These are phyloP conservation scores for Fusarium coffeatum DNA, from an alignment of 2,329 filamentous ascomycete species.

Conservation along the genomic window DNA sequence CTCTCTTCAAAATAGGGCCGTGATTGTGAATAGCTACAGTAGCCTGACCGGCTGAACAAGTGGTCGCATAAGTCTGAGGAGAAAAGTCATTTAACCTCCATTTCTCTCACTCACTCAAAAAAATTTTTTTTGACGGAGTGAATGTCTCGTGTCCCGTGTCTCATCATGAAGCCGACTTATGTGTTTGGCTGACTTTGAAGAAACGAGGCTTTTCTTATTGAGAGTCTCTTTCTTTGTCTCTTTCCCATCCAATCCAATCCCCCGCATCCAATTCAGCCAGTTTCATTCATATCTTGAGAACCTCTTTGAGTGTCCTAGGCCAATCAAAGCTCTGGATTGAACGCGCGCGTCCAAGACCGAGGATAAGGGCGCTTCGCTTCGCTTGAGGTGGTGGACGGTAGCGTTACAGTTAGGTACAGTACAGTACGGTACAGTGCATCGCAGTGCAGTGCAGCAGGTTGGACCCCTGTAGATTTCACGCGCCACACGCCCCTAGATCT, in stretches of 20 bases:
- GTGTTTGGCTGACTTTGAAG: background rate
- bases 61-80: constrained; percentile 22
- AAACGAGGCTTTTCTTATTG: constrained; percentile 1
- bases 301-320: background rate
- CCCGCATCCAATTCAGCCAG: constrained; percentile 8
- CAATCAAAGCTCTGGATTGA: constrained; percentile 6
- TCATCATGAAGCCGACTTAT: constrained; percentile 7
- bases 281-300: constrained; percentile 4
- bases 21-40: constrained; percentile 11
- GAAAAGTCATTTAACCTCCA: background rate
- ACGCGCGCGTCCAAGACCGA: constrained; percentile 31
- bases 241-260: constrained; percentile 4
- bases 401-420: constrained; percentile 1
- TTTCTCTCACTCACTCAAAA: background rate
- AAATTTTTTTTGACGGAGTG: constrained; percentile 1
- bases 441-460: background rate
- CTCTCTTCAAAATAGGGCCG: constrained; percentile 2
- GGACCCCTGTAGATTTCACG: constrained; percentile 13
- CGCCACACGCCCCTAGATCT: constrained; percentile 26
- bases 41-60: constrained; percentile 17
- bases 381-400: constrained; percentile 1
- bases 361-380: constrained; percentile 19
- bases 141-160: constrained; percentile 26
- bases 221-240: background rate
- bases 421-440: background rate